phyloP scores from a whole-genome alignment of 129 eudicot species.

The Deinandra increscens region DNA sequence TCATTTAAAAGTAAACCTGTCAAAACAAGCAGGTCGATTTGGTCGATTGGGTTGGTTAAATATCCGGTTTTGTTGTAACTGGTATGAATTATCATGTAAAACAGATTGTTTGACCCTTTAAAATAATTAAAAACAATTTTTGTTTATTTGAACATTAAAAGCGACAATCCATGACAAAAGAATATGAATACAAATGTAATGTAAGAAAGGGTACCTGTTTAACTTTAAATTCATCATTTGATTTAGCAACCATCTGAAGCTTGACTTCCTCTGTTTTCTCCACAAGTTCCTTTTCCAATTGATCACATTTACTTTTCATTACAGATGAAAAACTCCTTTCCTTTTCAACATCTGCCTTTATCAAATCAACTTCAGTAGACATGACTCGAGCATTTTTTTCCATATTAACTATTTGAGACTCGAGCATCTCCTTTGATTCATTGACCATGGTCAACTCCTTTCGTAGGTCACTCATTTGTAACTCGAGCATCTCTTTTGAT shows the following conservation, averaged over 20 bases:
- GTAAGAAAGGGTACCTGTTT: constrained; percentile 55
- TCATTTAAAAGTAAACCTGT: neutral
- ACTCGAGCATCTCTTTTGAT: constrained; percentile 53
- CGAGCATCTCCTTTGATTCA: constrained; percentile 54
- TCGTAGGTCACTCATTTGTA: constrained; percentile 44
- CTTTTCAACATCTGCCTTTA: constrained; percentile 43
- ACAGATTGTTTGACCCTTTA: neutral
- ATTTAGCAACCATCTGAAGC: constrained; percentile 36
- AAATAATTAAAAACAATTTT: neutral
- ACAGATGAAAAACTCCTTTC: constrained; percentile 48
- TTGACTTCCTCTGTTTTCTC: constrained; percentile 40
- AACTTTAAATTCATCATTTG: constrained; percentile 49
- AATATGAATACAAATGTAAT: neutral
- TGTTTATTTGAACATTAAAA: neutral
- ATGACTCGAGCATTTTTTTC: constrained; percentile 44
- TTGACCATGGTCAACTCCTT: constrained; percentile 48
- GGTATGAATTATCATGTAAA: neutral
- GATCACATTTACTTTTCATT: constrained; percentile 38
- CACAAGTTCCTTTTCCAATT: constrained; percentile 50
- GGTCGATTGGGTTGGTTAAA: neutral
- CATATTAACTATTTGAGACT: constrained; percentile 45
- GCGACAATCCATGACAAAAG: neutral
- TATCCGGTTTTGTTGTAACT: neutral
- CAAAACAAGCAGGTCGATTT: neutral
- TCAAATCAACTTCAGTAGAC: constrained; percentile 45